Evolutionary conservation across 2,329 filamentous ascomycete genomes (phyloP), one percentile per base, ranked within the genome.

Genomic region (Blastomyces emzantsi): DNA sequence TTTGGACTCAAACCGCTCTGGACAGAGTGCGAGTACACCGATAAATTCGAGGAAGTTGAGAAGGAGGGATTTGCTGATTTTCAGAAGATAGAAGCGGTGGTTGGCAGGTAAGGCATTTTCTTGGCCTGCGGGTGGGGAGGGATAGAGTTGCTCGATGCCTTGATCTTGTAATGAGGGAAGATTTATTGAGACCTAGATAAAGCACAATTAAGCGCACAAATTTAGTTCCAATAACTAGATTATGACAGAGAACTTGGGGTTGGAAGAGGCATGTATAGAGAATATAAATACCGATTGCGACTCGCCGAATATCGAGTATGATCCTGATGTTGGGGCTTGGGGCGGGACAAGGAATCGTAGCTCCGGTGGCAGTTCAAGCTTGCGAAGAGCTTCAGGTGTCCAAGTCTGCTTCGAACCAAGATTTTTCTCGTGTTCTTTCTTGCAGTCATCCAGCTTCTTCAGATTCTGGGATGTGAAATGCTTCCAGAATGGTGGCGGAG

Each of bases 401-500:
- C 72, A 75, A 51, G 70, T 69, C 64, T 73, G 75, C 17, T 52
- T 56, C 33, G 51, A 59, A 13, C 41, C n/a, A 4, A 55, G 13
- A 17, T 57, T 61, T 25, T 74, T 70, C 45, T 74, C 69, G 41
- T 73, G 67, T 36, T 77, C 73, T 30, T 75, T 75, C 67, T 81
- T 82, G 62, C 83, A 72, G 49, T 81, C 72, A 63, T 81, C 76
- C 30, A 89, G 76, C 58, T 85, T 85, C 17, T 84, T 77, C 61
- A 90, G 71, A 72, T 93, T 95, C 36, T 88, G 85, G 2, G 85
- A 75, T 0, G 90, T 96, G 77, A 97, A 97, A 74, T 90, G 83
- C 69, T 88, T 87, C 87, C 90, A 97, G 78, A 97, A 96, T 0
- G 88, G 87, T 33, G 94, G 94, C 33, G 94, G 94, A 61, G 89